Evolutionary conservation across 106 monocot genomes (phyloP).

Genomic region (Triglochin maritima): DNA sequence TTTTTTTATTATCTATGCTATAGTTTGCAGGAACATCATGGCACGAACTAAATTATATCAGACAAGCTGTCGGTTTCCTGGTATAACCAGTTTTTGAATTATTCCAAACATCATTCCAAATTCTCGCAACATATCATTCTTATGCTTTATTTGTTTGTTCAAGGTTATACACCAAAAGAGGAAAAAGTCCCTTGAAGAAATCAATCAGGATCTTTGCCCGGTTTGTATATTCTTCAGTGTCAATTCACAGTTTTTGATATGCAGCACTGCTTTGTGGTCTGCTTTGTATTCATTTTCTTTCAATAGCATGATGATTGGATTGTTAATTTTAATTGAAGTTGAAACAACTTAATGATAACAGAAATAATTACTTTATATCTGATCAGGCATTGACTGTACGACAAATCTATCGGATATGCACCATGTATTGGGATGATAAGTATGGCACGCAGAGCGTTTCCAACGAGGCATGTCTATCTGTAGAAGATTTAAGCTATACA

Average conservation of each 20-base stretch:
- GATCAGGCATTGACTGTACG: conserved; percentile 66
- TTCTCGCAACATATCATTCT: not conserved
- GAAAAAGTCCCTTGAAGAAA: conserved; percentile 85
- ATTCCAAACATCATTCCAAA: not conserved
- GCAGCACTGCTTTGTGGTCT: not conserved
- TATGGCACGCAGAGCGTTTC: conserved; percentile 90
- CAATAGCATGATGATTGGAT: too few species aligned
- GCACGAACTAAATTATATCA: conserved; percentile 92
- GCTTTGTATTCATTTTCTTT: not conserved
- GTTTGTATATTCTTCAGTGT: conserved; percentile 15
- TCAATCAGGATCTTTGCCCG: conserved; percentile 91
- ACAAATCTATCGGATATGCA: conserved; percentile 95
- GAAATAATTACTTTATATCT: not conserved
- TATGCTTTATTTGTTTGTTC: conserved; percentile 6
- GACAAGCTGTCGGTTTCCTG: conserved; percentile 95
- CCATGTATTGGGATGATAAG: conserved; percentile 99
- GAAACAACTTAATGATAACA: not conserved
- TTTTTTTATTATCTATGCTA: not conserved
- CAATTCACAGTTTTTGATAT: too few species aligned
- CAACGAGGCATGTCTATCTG: conserved; percentile 49
- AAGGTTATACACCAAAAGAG: conserved; percentile 97
- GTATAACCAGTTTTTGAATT: conserved; percentile 21
- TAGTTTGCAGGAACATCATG: conserved; percentile 91
- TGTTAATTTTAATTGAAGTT: too few species aligned
- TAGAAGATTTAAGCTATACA: not conserved